Percentiles rank a stretch among this genome's conserved stretches.
Conservation (phyloP, 139 green algal genomes). For the Micromonas commoda region DNA sequence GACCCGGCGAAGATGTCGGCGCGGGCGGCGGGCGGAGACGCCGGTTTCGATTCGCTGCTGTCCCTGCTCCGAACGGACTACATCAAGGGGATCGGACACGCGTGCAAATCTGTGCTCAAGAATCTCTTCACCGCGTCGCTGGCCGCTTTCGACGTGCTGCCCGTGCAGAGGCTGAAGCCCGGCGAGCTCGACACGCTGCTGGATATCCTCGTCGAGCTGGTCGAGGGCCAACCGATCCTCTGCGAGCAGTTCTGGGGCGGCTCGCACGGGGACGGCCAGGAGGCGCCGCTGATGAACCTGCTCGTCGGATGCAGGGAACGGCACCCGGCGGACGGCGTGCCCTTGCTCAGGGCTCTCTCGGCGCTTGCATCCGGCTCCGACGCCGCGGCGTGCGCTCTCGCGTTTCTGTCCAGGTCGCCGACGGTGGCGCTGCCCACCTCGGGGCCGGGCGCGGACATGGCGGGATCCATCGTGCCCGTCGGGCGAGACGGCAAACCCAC, state of each 20-base stretch:
- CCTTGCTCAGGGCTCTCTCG: background rate
- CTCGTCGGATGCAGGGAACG: constrained; percentile 18
- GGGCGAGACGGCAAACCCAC: background rate
- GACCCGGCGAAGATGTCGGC: background rate
- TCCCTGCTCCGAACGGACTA: background rate
- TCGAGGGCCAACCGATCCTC: background rate
- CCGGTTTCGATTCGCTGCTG: background rate
- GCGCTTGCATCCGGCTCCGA: background rate
- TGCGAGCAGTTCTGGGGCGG: constrained; percentile 25
- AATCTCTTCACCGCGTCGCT: constrained; percentile 1
- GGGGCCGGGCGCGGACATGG: background rate
- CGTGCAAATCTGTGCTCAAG: constrained; percentile 1
- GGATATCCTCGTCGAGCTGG: background rate
- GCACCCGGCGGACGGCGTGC: background rate
- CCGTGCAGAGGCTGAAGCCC: background rate
- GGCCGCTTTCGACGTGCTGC: constrained; percentile 13
- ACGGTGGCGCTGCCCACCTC: constrained; percentile 1
- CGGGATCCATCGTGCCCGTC: background rate
- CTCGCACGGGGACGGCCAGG: background rate
- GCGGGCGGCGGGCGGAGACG: background rate
- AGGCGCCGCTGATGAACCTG: constrained; percentile 8
- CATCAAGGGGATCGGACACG: background rate
- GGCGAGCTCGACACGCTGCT: background rate
- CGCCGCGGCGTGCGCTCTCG: background rate
- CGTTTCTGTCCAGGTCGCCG: background rate